Conservation (phyloP, 148 eudicot genomes). For the Arctostaphylos glauca region DNA sequence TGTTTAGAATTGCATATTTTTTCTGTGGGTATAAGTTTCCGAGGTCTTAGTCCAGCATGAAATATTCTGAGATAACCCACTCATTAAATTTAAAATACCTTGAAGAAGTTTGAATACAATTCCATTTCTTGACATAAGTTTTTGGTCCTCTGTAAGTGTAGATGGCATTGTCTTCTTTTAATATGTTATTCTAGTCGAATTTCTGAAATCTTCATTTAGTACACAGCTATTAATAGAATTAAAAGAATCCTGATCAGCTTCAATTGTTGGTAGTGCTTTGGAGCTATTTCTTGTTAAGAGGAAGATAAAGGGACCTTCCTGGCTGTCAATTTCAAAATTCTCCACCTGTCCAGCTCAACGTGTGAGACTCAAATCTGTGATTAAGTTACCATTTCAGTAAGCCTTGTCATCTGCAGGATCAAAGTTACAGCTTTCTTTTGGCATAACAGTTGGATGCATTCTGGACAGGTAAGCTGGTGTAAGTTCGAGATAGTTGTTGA, state of each 20-base stretch:
- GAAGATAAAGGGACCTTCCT: slow-evolving; percentile 93
- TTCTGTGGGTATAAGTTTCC: background rate
- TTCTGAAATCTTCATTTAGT: background rate
- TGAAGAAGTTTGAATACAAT: slow-evolving; percentile 7
- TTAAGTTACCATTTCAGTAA: background rate
- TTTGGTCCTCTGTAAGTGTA: background rate
- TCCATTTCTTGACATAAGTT: background rate
- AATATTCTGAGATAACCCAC: background rate
- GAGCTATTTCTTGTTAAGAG: slow-evolving; percentile 90
- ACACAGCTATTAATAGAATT: background rate
- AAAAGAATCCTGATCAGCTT: slow-evolving; percentile 12
- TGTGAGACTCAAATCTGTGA: slow-evolving; percentile 40
- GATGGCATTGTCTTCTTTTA: background rate
- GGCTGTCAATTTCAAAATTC: slow-evolving; percentile 80
- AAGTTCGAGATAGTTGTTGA: slow-evolving; percentile 84
- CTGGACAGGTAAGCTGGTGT: slow-evolving; percentile 96
- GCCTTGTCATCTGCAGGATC: background rate
- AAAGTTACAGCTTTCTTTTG: background rate
- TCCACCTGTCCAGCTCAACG: slow-evolving; percentile 61
- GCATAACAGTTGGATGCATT: slow-evolving; percentile 15
- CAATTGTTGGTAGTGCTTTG: slow-evolving; percentile 54
- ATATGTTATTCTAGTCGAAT: slow-evolving; percentile 1
- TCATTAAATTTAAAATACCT: background rate
- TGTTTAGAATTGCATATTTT: background rate
- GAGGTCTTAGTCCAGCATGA: background rate